Evolutionary conservation across 805 yeast genomes (phyloP), one percentile per base, ranked within the genome.

Genomic region (Pichia manshurica): DNA sequence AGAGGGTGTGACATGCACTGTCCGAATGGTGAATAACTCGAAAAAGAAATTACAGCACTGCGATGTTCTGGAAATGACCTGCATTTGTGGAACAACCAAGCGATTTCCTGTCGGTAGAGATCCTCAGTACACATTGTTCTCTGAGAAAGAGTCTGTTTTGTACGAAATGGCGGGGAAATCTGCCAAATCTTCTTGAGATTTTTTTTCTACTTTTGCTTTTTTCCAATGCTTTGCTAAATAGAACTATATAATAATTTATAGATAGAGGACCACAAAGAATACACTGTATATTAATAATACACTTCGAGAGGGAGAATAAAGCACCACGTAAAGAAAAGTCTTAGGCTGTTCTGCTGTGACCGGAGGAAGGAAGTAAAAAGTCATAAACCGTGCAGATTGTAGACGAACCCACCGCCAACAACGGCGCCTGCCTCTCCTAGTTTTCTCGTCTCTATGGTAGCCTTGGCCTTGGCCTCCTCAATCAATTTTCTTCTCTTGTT

Each of bases 31-130:
- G 31, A 79, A 81, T 56, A 44, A 44, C 15, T 74, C 78, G 17
- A 70, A 66, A 40, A 34, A 45, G 0, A 42, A 62, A 28, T 31
- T 54, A 7, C 54, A 60, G 0, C 59, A 64, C 20, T 67, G 70
- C 52, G 84, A 84, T 51, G 63, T 75, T 0, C 61, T 82, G 44
- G 72, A 71, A 22, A 60, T 74, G 34, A 52, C 50, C 21, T 87
- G 95, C 55, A 53, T 45, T 7, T 86, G 95, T 64, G 79, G 78
- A 0, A 46, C 51, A 1, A 47, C 46, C 7, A 84, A 77, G 58
- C 57, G 84, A 45, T 87, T 73, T 53, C 88, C 89, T 0, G 69
- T 81, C 3, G 93, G 93, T 0, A 63, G 63, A 34, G 57, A 82
- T 53, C 67, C 75, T 35, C 67, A 69, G 23, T 81, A 78, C 58